phyloP scores from a whole-genome alignment of 257 asterid species.

The Misopates orontium region DNA sequence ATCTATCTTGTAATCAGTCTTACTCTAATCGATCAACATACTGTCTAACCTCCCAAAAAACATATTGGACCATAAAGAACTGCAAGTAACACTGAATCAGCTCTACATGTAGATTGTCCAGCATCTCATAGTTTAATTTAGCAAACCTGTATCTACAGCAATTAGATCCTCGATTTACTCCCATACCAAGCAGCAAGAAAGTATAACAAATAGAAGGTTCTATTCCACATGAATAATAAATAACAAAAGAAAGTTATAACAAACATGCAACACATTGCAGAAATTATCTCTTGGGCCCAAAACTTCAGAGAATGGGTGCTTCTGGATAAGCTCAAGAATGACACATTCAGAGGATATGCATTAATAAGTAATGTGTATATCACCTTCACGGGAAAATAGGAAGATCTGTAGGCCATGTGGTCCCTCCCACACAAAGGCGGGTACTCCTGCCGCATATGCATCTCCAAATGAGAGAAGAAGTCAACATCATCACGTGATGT shows the following conservation, averaged over 20 bases:
- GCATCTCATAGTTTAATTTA: neutral
- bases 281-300: neutral
- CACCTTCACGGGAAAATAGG: conserved; percentile 97
- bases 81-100: neutral
- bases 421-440: conserved; percentile 99
- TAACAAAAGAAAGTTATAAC: neutral
- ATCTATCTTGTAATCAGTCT: neutral
- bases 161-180: neutral
- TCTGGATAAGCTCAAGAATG: conserved; percentile 3
- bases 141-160: neutral
- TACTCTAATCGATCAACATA: neutral
- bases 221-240: neutral
- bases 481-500: conserved; percentile 97
- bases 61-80: neutral
- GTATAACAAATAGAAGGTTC: neutral
- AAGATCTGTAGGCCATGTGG: conserved; percentile 97
- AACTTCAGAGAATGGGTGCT: neutral
- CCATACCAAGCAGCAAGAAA: neutral
- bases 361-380: neutral
- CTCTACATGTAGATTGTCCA: neutral
- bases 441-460: conserved; percentile 97
- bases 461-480: conserved; percentile 96
- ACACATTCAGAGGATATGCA: neutral
- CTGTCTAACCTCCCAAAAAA: neutral
- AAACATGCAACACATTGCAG: neutral